Conservation (phyloP, 1,139 yeast genomes). For the Protomyces inouyei region DNA sequence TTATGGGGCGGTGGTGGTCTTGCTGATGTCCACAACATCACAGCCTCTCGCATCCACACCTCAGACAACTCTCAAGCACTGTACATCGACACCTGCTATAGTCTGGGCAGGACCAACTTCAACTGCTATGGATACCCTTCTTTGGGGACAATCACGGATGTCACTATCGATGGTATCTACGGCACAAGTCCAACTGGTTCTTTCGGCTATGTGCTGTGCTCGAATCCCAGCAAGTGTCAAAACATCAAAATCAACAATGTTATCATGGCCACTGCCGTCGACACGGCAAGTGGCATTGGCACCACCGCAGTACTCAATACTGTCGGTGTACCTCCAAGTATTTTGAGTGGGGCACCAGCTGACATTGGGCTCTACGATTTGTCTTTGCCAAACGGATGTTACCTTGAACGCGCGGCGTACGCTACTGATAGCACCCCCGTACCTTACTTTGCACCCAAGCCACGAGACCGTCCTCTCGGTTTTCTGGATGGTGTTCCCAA, state of each 20-base stretch:
- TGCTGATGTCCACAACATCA: background rate
- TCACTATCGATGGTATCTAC: background rate
- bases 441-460: background rate
- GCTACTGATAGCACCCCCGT: background rate
- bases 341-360: background rate
- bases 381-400: background rate
- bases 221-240: background rate
- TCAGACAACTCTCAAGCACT: background rate
- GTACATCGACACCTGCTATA: background rate
- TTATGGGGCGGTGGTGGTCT: background rate
- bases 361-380: background rate
- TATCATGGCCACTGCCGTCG: background rate
- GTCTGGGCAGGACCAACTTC: background rate
- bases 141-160: background rate
- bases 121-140: slow-evolving; percentile 5
- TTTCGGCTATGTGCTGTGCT: background rate
- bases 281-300: no score
- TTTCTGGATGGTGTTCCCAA: background rate
- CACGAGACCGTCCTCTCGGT: background rate
- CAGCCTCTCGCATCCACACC: background rate
- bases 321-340: background rate
- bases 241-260: background rate
- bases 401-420: background rate
- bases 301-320: background rate
- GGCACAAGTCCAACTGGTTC: background rate